These are phyloP conservation scores for Paramecium sexaurelia DNA, from an alignment of 73 alveolate species.

Conservation along the genomic window DNA sequence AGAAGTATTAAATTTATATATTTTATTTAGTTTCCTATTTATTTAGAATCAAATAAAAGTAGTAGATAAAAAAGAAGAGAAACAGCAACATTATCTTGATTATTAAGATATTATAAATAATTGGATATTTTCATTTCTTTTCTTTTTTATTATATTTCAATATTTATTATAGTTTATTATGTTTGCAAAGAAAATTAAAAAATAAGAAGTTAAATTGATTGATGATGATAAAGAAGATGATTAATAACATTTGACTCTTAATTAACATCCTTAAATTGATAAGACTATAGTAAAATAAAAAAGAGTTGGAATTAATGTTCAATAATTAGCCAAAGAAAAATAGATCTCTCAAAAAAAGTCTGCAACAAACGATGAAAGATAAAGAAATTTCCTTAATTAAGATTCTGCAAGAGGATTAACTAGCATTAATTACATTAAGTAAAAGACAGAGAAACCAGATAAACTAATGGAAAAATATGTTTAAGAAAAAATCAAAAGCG, in stretches of 20 bases:
- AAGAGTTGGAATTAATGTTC: conserved; percentile 10
- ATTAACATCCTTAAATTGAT: background rate
- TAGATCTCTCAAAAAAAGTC: background rate
- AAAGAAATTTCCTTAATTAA: background rate
- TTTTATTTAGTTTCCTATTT: conserved; percentile 36
- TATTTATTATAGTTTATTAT: background rate
- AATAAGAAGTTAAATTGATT: background rate
- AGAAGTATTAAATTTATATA: conserved; percentile 42
- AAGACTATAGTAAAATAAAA: background rate
- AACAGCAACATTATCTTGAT: conserved; percentile 59
- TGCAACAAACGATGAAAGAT: background rate
- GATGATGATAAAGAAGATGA: conserved; percentile 3
- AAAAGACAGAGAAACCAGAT: conserved; percentile 39
- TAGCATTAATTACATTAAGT: background rate
- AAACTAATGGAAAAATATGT: conserved; percentile 49
- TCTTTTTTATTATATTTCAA: too few relatives aligned
- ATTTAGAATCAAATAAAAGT: conserved; percentile 61
- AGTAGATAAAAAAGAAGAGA: conserved; percentile 69
- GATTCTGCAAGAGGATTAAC: conserved; percentile 14
- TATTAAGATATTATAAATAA: background rate
- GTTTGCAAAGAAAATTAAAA: conserved; percentile 7
- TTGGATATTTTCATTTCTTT: background rate
- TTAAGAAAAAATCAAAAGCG: conserved; percentile 16
- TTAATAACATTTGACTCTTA: background rate
- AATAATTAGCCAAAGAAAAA: conserved; percentile 25